A percentile compares a stretch with the other conserved stretches of the same genome.
Evolutionary conservation across 805 yeast species (phyloP).

Genomic region (Candida morakotiae): DNA sequence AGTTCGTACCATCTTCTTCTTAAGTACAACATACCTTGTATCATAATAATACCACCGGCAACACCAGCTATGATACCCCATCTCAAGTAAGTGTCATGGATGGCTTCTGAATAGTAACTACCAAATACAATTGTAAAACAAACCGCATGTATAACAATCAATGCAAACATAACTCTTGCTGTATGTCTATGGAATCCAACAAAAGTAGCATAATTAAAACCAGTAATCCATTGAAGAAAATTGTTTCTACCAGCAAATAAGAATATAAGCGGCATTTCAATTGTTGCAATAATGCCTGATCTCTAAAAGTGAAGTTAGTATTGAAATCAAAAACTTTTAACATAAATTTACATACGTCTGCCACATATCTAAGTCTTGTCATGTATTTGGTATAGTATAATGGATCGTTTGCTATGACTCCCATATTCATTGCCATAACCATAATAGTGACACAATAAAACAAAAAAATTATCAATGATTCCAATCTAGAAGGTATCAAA

Average conservation of each 20-base stretch:
- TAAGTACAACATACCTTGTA: constrained; percentile 28
- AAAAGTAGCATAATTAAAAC: constrained; percentile 47
- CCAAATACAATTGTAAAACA: constrained; percentile 26
- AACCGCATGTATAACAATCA: constrained; percentile 28
- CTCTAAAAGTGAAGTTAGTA: no score
- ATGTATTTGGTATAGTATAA: constrained; percentile 12
- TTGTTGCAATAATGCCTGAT: constrained; percentile 44
- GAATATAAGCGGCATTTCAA: constrained; percentile 48
- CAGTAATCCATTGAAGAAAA: constrained; percentile 53
- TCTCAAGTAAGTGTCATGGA: constrained; percentile 12
- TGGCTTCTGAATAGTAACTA: background rate
- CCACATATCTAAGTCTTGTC: constrained; percentile 30
- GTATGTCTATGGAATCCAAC: constrained; percentile 44
- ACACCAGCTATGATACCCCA: constrained; percentile 34
- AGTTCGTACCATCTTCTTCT: constrained; percentile 37
- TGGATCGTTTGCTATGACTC: constrained; percentile 20
- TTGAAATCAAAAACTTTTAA: no score
- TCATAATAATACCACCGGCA: constrained; percentile 24
- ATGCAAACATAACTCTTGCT: constrained; percentile 27
- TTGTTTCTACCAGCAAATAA: constrained; percentile 64
- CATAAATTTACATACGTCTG: constrained; percentile 24
- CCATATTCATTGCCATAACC: constrained; percentile 16
- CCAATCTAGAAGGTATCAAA: constrained; percentile 34
- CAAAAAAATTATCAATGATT: constrained; percentile 22
- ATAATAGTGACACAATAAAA: constrained; percentile 16